Base-by-base conservation (phyloP, 2,329 filamentous ascomycete genomes). In the Fusarium newnesense region DNA sequence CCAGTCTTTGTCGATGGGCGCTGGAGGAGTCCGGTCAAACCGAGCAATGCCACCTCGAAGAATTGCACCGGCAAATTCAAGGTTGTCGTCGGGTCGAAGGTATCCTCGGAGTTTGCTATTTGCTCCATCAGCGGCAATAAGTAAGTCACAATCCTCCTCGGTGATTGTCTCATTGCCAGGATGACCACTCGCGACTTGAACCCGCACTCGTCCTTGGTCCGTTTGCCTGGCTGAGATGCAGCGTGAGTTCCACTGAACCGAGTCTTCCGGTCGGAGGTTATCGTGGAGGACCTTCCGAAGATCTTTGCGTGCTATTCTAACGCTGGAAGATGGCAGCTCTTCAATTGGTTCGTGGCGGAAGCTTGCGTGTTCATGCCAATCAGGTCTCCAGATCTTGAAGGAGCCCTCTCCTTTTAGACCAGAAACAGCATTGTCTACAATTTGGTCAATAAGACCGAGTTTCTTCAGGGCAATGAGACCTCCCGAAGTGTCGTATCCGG, bases 101-200 rank as follows among this genome's bases (percentile, higher is more conserved):
- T 44, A 68, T 18, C 75, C 72, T 39, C 86, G 76, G 5, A 87
- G 76, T 63, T 81, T 84, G 69, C 84, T 86, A 24, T 76, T 80
- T 1, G 83, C 80, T 0, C 85, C 86, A 66, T 87, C 86, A 0
- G 85, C 84, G 2, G 80, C 84, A 40, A 87, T 77, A 12, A 87
- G 79, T 1, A 87, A 21, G 66, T 87, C 84, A 49, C 83, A 84
- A 4, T 78, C 70, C 30, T 72, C 62, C 19, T 75, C 63, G 7
- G 66, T 71, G 7, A 63, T 18, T 4, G 26, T 61, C 34, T 64
- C 49, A 3, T 32, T 28, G 11, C 61, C 60, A 3, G 40, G n/a
- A 1, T 49, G 26, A 9, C 59, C 73, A 30, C 47, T 71, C 15
- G 26, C 57, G 7, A 79, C 52, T 21, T 65, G 58, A 2, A 81